Conservation (phyloP, 495 filamentous ascomycete species). For the Evernia prunastri region DNA sequence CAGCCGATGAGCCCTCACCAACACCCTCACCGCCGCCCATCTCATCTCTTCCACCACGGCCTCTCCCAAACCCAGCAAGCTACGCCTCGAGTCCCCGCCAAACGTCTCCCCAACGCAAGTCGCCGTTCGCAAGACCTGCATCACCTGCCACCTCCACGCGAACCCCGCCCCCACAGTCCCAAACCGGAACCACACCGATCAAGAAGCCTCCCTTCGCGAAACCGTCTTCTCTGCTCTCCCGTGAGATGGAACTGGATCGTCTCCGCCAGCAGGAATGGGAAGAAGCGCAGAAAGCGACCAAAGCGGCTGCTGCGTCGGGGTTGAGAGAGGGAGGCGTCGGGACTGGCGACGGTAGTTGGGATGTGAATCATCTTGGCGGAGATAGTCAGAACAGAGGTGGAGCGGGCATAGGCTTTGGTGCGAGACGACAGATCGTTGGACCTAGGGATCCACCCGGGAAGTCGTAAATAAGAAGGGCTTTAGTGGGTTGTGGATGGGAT, state of each 20-base stretch:
- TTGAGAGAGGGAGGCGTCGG: constrained; percentile 45
- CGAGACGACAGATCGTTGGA: constrained; percentile 73
- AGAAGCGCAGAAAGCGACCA: constrained; percentile 70
- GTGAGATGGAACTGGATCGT: constrained; percentile 93
- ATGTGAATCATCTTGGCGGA: constrained; percentile 75
- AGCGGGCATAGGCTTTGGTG: constrained; percentile 62
- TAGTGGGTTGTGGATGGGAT: background rate
- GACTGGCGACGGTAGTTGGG: constrained; percentile 61
- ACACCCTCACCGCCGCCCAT: constrained; percentile 31
- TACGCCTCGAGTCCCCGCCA: constrained; percentile 43
- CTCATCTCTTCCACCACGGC: constrained; percentile 30
- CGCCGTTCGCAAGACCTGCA: constrained; percentile 30
- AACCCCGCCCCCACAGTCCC: constrained; percentile 28
- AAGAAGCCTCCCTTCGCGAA: constrained; percentile 36
- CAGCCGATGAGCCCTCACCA: constrained; percentile 21
- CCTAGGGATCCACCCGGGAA: constrained; percentile 57
- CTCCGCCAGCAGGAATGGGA: constrained; percentile 95
- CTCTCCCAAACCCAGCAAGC: constrained; percentile 46
- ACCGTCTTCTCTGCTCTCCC: constrained; percentile 67
- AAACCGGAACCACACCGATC: constrained; percentile 34
- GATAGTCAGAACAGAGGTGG: constrained; percentile 73
- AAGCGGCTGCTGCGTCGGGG: constrained; percentile 45
- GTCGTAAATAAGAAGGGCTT: background rate
- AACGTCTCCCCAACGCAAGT: constrained; percentile 22
- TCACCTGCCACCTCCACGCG: constrained; percentile 31